Conservation (phyloP, 345 rosid species). For the Pseudoturritis turrita region DNA sequence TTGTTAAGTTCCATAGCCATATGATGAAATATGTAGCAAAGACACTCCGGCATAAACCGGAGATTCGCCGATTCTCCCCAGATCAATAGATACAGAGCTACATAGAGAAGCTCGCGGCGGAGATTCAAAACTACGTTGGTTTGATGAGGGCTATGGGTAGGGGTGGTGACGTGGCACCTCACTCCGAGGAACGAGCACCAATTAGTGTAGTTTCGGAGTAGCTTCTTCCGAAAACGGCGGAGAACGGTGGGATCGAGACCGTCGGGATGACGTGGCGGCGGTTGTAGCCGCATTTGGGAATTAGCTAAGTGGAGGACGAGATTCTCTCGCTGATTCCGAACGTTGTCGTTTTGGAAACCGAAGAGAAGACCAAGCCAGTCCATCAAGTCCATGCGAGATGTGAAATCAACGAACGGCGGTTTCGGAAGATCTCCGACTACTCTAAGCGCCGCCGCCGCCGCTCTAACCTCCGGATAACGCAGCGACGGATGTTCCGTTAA, state of each 20-base stretch:
- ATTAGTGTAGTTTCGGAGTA: slow-evolving; percentile 57
- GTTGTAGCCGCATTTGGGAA: slow-evolving; percentile 72
- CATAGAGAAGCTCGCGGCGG: slow-evolving; percentile 69
- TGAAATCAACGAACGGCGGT: slow-evolving; percentile 52
- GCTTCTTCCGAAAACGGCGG: slow-evolving; percentile 53
- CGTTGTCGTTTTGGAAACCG: slow-evolving; percentile 76
- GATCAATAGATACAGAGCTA: slow-evolving; percentile 60
- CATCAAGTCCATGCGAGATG: slow-evolving; percentile 54
- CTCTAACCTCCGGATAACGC: slow-evolving; percentile 66
- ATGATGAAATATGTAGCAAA: slow-evolving; percentile 78
- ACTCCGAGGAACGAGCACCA: slow-evolving; percentile 73
- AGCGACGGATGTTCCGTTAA: slow-evolving; percentile 73
- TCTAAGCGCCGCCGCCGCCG: slow-evolving; percentile 59
- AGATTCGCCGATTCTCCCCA: slow-evolving; percentile 96
- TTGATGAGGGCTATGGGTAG: slow-evolving; percentile 28
- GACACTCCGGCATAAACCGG: slow-evolving; percentile 84
- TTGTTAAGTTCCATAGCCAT: slow-evolving; percentile 94
- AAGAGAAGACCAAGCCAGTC: slow-evolving; percentile 72
- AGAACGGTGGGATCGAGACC: slow-evolving; percentile 56
- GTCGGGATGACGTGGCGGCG: slow-evolving; percentile 46
- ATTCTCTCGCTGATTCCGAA: slow-evolving; percentile 81
- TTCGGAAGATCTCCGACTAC: slow-evolving; percentile 52
- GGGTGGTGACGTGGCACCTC: slow-evolving; percentile 37
- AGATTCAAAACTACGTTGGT: slow-evolving; percentile 28
- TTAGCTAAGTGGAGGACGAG: slow-evolving; percentile 87